Evolutionary conservation across 164 flowering plant genomes (phyloP).

Genomic region (Vitis amurensis): DNA sequence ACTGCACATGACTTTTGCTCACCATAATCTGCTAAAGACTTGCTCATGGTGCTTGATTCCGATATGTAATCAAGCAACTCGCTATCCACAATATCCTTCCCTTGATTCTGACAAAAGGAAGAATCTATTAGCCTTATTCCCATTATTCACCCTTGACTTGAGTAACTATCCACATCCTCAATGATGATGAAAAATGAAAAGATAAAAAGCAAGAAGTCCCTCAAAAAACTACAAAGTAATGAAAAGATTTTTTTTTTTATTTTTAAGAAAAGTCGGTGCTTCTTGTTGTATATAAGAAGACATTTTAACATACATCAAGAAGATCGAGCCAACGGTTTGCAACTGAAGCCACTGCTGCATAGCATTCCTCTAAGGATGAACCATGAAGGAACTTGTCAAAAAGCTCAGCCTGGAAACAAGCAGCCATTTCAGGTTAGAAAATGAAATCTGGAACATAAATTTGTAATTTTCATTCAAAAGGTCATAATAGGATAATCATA

Average conservation of each 20-base stretch:
- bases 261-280: no score
- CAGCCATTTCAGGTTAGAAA: conserved; percentile 1
- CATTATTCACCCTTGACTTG: background rate
- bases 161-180: background rate
- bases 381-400: conserved; percentile 97
- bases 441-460: background rate
- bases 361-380: conserved; percentile 90
- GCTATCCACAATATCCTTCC: conserved; percentile 88
- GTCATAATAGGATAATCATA: background rate
- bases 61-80: conserved; percentile 97
- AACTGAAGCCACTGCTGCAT: conserved; percentile 88
- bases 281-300: no score
- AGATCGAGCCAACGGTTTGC: conserved; percentile 99
- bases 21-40: conserved; percentile 96
- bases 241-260: no score
- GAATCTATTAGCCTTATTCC: background rate
- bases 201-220: no score
- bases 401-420: conserved; percentile 81
- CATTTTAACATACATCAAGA: conserved; percentile 73
- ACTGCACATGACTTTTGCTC: conserved; percentile 98
- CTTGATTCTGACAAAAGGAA: conserved; percentile 68
- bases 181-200: background rate
- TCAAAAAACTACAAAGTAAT: no score
- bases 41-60: conserved; percentile 99
- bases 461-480: background rate